phyloP scores from a whole-genome alignment of 1,284 basidiomycete species.

The Moniliella sp. region DNA sequence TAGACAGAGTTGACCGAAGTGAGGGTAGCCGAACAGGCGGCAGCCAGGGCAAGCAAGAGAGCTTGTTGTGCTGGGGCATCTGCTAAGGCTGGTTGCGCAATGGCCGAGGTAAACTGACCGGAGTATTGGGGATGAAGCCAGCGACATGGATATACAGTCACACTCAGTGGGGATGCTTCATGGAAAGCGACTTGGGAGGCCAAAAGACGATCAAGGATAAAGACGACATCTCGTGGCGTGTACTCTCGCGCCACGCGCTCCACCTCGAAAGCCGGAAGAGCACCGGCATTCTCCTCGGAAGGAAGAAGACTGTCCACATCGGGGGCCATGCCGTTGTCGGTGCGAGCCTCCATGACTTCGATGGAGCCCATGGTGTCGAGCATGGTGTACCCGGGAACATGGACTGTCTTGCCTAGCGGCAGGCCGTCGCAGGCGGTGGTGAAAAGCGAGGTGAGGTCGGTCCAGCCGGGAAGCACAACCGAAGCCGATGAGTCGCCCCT shows the following conservation, averaged over 20 bases:
- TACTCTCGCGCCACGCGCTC: no score
- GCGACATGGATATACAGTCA: constrained; percentile 61
- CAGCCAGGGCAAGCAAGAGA: constrained; percentile 48
- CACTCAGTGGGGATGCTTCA: constrained; percentile 56
- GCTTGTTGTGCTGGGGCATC: constrained; percentile 38
- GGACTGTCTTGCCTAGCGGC: constrained; percentile 45
- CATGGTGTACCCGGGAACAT: constrained; percentile 49
- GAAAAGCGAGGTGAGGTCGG: background rate
- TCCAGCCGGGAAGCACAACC: background rate
- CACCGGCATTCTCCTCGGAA: no score
- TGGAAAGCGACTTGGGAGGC: constrained; percentile 71
- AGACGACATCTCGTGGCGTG: constrained; percentile 55
- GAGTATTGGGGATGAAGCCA: constrained; percentile 58
- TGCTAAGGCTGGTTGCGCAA: no score
- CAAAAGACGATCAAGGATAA: constrained; percentile 60
- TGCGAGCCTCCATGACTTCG: constrained; percentile 64
- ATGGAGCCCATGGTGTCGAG: constrained; percentile 74
- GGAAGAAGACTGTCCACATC: no score
- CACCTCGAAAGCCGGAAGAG: no score
- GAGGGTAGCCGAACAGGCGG: constrained; percentile 50
- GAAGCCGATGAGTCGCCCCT: no score
- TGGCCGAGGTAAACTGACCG: constrained; percentile 26
- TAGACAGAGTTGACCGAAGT: constrained; percentile 66
- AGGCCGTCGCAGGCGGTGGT: constrained; percentile 36
- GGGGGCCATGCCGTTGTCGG: constrained; percentile 59